A percentile compares a stretch with the other conserved stretches of the same genome.
phyloP scores from a whole-genome alignment of 2,329 filamentous ascomycete species.

The Fusarium sublunatum region DNA sequence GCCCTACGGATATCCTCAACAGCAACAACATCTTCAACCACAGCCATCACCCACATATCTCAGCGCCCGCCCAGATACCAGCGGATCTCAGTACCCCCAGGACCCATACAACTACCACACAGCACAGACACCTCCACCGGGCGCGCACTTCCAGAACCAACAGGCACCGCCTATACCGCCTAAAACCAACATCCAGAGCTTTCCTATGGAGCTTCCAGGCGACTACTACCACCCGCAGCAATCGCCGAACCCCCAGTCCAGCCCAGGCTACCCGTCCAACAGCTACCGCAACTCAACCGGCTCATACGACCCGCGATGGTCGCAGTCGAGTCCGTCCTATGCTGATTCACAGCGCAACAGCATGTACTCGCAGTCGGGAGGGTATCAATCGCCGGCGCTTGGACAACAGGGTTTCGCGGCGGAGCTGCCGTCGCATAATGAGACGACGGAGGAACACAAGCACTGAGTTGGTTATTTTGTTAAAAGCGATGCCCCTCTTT shows the following conservation, averaged over 20 bases:
- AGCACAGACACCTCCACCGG: conserved; percentile 36
- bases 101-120: conserved; percentile 39
- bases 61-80: conserved; percentile 29
- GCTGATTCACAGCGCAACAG: conserved; percentile 43
- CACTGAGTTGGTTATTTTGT: conserved; percentile 6
- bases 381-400: conserved; percentile 53
- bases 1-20: conserved; percentile 31
- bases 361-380: conserved; percentile 44
- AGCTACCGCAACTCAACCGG: conserved; percentile 43
- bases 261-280: conserved; percentile 29
- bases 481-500: conserved; percentile 12
- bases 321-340: conserved; percentile 47
- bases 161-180: conserved; percentile 44
- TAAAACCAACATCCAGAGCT: conserved; percentile 41
- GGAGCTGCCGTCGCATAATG: conserved; percentile 60
- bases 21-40: conserved; percentile 33
- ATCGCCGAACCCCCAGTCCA: conserved; percentile 46
- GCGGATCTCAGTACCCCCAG: conserved; percentile 33
- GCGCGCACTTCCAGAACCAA: conserved; percentile 16
- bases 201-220: conserved; percentile 59
- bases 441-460: conserved; percentile 59
- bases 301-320: conserved; percentile 56
- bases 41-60: conserved; percentile 44
- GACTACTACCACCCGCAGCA: conserved; percentile 60
- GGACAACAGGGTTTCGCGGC: conserved; percentile 57